Evolutionary conservation across 2,329 filamentous ascomycete genomes (phyloP).

Genomic region (Cytospora piceicola): DNA sequence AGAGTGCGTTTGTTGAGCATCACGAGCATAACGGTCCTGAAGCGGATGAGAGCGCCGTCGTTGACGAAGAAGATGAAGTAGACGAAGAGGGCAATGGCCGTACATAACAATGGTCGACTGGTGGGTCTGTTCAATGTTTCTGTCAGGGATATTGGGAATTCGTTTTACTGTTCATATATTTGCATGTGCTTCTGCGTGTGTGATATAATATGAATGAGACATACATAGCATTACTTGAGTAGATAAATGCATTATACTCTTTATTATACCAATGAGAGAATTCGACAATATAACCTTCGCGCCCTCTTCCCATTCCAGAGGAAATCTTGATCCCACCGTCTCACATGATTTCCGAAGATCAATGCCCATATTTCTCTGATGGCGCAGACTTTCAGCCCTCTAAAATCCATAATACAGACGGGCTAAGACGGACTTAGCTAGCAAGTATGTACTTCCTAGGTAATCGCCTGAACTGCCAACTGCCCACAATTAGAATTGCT

Average conservation of each 20-base stretch:
- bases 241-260: neutral
- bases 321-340: neutral
- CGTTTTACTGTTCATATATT: neutral
- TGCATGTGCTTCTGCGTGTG: neutral
- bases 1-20: slow-evolving; percentile 22
- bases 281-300: neutral
- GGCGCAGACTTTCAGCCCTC: neutral
- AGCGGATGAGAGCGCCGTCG: slow-evolving; percentile 5
- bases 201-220: neutral
- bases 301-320: neutral
- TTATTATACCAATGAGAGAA: neutral
- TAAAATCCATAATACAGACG: neutral
- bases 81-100: neutral
- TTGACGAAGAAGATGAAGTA: slow-evolving; percentile 14
- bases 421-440: neutral
- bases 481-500: slow-evolving; percentile 3
- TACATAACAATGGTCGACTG: neutral
- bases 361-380: neutral
- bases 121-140: neutral
- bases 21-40: neutral
- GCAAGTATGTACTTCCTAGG: neutral
- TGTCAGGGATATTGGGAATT: neutral
- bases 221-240: neutral
- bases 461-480: neutral
- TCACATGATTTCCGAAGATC: neutral